Conservation (phyloP, 2,329 filamentous ascomycete genomes). For the Fusarium decemcellulare region DNA sequence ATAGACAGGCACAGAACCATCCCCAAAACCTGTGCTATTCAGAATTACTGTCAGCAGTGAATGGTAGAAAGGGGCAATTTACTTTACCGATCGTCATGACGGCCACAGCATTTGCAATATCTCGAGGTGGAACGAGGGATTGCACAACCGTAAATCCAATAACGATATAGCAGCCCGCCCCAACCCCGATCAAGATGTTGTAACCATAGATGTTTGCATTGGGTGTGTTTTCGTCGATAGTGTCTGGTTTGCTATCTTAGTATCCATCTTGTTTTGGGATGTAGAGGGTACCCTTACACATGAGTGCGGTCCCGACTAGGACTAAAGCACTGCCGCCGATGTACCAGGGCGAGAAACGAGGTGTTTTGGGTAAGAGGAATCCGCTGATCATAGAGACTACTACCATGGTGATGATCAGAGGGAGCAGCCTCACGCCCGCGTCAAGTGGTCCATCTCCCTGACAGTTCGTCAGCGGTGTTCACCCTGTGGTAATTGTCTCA, state of each 20-base stretch:
- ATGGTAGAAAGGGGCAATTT: background rate
- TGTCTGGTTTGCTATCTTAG: background rate
- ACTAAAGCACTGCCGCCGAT: slow-evolving; percentile 51
- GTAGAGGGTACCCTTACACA: slow-evolving; percentile 37
- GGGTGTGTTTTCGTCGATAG: slow-evolving; percentile 12
- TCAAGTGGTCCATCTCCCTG: slow-evolving; percentile 54
- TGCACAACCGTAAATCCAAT: slow-evolving; percentile 53
- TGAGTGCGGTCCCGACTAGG: slow-evolving; percentile 51
- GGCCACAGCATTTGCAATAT: slow-evolving; percentile 51
- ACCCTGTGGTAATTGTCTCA: background rate
- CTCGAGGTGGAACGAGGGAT: slow-evolving; percentile 46
- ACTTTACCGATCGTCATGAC: slow-evolving; percentile 49
- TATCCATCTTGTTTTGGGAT: background rate
- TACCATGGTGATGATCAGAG: slow-evolving; percentile 56
- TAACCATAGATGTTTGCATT: slow-evolving; percentile 51
- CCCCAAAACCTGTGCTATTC: slow-evolving; percentile 10
- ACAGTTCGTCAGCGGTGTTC: background rate
- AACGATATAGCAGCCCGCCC: slow-evolving; percentile 53
- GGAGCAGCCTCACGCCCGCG: slow-evolving; percentile 57
- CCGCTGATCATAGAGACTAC: slow-evolving; percentile 54
- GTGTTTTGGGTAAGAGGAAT: slow-evolving; percentile 50
- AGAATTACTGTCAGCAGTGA: background rate
- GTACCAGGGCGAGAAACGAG: slow-evolving; percentile 58
- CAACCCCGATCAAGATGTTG: slow-evolving; percentile 56
- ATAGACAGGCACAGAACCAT: slow-evolving; percentile 11